A percentile compares a stretch with the other conserved stretches of the same genome.
These are phyloP conservation scores for Serendipita indica DNA, from an alignment of 768 basidiomycete genomes.

Conservation along the genomic window DNA sequence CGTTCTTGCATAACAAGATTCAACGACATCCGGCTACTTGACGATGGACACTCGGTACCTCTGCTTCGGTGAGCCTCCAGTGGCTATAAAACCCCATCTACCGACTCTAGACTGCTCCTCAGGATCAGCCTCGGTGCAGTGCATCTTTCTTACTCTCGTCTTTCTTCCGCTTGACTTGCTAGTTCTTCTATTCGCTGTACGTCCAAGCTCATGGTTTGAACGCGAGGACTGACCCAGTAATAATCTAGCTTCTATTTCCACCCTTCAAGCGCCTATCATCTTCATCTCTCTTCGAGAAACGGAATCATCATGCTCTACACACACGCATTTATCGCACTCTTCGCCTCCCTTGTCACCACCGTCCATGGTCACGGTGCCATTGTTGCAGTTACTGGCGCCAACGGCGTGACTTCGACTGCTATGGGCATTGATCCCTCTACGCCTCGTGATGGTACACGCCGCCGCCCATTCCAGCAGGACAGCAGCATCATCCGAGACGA, in stretches of 20 bases:
- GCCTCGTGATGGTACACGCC: conserved; percentile 19
- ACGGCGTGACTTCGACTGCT: conserved; percentile 19
- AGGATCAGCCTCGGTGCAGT: conserved; percentile 10
- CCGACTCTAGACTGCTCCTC: background rate
- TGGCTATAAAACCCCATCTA: background rate
- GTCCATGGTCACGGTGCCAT: conserved; percentile 20
- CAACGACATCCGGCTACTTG: background rate
- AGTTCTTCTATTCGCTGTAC: background rate
- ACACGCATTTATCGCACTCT: conserved; percentile 11
- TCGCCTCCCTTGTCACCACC: conserved; percentile 14
- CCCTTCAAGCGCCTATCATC: background rate
- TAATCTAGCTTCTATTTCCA: background rate
- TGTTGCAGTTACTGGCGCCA: conserved; percentile 18
- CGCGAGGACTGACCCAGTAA: background rate
- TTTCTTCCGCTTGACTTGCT: background rate
- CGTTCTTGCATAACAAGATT: too few relatives aligned
- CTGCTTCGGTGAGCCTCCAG: background rate
- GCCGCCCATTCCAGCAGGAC: conserved; percentile 21
- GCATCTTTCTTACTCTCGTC: conserved; percentile 4
- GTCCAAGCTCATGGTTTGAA: background rate
- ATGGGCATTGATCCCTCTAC: conserved; percentile 19
- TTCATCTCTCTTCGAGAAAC: too few relatives aligned
- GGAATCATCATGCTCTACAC: background rate
- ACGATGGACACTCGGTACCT: background rate
- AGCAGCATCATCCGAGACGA: conserved; percentile 19